Evolutionary conservation across 176 grass and related monocot genomes (phyloP).

Genomic region (Oryza punctata): DNA sequence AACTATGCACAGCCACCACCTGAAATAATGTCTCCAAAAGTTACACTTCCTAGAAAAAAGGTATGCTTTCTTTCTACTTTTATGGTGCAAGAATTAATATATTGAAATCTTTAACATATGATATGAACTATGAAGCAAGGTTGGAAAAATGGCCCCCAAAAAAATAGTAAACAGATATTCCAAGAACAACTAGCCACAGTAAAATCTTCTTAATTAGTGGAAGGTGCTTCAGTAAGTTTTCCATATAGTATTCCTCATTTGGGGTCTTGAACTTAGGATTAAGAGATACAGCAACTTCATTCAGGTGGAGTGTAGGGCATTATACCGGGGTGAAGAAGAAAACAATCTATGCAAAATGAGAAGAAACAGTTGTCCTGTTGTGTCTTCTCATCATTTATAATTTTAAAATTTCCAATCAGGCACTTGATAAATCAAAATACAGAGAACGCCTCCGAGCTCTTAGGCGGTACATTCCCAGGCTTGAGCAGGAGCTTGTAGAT

Average conservation of each 20-base stretch:
- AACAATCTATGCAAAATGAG: conserved; percentile 4
- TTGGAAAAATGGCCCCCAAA: neutral
- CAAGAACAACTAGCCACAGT: neutral
- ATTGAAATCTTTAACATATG: conserved; percentile 5
- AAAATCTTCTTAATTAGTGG: conserved; percentile 15
- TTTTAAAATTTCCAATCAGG: conserved; percentile 51
- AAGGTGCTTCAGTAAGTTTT: neutral
- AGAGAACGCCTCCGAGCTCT: conserved; percentile 61
- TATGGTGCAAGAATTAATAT: conserved; percentile 7
- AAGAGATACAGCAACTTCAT: conserved; percentile 7
- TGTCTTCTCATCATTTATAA: conserved; percentile 6
- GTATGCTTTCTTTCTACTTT: conserved; percentile 38
- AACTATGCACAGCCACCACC: conserved; percentile 90
- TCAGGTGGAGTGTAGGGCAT: neutral
- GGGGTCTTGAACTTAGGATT: neutral
- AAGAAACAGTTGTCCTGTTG: neutral
- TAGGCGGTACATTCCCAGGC: conserved; percentile 77
- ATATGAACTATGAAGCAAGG: neutral
- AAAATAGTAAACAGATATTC: neutral
- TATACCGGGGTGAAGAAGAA: no score
- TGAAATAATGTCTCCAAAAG: conserved; percentile 94
- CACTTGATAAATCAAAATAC: conserved; percentile 94
- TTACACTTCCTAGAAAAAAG: conserved; percentile 90
- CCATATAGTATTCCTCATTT: neutral
- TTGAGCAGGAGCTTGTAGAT: conserved; percentile 86